Percentiles rank a stretch among this genome's conserved stretches.
Conservation (phyloP, 257 asterid species). For the Cruciata laevipes region DNA sequence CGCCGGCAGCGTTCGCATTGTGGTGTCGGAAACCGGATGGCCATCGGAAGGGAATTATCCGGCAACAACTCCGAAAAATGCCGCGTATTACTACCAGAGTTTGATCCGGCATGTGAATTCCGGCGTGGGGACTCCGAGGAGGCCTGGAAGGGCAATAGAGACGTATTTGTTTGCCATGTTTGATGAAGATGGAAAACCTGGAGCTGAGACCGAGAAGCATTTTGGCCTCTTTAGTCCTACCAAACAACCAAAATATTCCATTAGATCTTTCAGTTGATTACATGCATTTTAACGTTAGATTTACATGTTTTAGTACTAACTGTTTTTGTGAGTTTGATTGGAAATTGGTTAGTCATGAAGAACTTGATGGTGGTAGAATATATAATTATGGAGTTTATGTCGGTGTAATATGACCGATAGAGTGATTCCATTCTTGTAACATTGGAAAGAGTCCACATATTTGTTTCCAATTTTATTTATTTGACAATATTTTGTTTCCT, state of each 20-base stretch:
- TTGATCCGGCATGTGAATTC: conserved; percentile 19
- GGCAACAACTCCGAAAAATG: conserved; percentile 13
- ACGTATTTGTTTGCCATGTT: conserved; percentile 54
- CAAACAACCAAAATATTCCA: conserved; percentile 23
- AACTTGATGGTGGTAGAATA: background rate
- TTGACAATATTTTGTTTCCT: too few species aligned
- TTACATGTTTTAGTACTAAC: background rate
- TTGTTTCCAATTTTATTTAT: too few species aligned
- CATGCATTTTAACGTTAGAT: background rate
- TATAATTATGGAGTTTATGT: too few species aligned
- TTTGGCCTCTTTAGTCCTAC: conserved; percentile 39
- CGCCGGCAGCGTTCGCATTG: conserved; percentile 16
- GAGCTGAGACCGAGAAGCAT: conserved; percentile 26
- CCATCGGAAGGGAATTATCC: conserved; percentile 27
- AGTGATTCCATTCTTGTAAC: too few species aligned
- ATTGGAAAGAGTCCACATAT: too few species aligned
- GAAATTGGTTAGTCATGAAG: background rate
- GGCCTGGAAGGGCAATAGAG: conserved; percentile 25
- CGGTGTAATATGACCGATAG: too few species aligned
- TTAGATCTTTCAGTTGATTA: conserved; percentile 13
- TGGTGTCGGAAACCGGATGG: conserved; percentile 41
- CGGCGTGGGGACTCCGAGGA: conserved; percentile 32
- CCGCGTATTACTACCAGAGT: conserved; percentile 8
- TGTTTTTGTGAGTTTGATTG: background rate
- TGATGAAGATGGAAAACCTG: conserved; percentile 40